These are phyloP conservation scores for Reticulascus tulasneorum DNA, from an alignment of 2,329 filamentous ascomycete species.

Conservation along the genomic window DNA sequence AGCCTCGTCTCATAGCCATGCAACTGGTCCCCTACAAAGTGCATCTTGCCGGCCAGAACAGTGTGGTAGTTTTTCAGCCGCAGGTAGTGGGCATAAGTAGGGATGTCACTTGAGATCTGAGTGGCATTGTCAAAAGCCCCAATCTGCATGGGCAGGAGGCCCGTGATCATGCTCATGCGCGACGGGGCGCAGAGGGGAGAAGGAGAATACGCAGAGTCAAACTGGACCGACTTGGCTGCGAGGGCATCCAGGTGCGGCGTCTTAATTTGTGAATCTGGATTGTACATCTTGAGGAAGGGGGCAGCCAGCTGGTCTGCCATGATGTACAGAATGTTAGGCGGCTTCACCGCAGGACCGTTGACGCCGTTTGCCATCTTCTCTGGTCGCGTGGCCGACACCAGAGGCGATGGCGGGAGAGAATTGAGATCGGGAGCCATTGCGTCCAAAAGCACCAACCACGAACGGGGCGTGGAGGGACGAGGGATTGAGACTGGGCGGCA, in stretches of 20 bases:
- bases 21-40: constrained; percentile 91
- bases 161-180: constrained; percentile 91
- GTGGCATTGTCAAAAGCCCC: constrained; percentile 89
- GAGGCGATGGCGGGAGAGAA: constrained; percentile 57
- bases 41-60: constrained; percentile 91
- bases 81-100: constrained; percentile 90
- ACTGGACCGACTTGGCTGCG: constrained; percentile 78
- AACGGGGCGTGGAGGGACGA: no score
- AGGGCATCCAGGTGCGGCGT: constrained; percentile 86
- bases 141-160: constrained; percentile 86
- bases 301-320: constrained; percentile 96
- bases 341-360: constrained; percentile 20
- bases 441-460: constrained; percentile 9
- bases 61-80: constrained; percentile 84
- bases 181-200: constrained; percentile 90
- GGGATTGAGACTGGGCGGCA: no score
- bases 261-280: constrained; percentile 82
- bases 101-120: constrained; percentile 76
- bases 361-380: constrained; percentile 17
- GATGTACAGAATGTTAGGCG: constrained; percentile 63
- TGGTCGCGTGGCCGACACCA: constrained; percentile 19
- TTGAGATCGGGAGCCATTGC: constrained; percentile 71
- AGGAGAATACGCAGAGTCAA: constrained; percentile 92
- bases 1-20: constrained; percentile 90
- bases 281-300: constrained; percentile 87